Evolutionary conservation across 768 basidiomycete species (phyloP), one percentile per base, ranked within the genome.

Genomic region (Mycena vitilis): DNA sequence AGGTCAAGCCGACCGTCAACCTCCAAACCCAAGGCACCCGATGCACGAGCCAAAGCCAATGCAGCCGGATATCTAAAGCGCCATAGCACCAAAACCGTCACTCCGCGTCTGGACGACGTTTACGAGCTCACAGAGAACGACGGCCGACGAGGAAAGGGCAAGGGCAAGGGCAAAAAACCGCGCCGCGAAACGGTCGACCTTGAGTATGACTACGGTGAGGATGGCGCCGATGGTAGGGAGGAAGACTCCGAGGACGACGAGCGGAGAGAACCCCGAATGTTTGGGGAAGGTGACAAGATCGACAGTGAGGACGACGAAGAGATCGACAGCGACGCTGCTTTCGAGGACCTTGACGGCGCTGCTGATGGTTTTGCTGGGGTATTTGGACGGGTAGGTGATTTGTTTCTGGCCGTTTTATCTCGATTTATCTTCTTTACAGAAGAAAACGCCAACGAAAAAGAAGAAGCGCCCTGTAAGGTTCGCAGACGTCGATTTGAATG

Each of bases 301-400:
- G 89, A 84, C 40, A 88, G 86, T 68, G 88, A 81, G 1, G 92
- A 96, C 70, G 95, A 96, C 74, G 94, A 95, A 74, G 94, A 95
- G 68, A 87, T 95, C 52, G 92, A 94, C 67, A 92, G 90, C 69
- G 95, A 96, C 73, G 90, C 84, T 69, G 95, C 93, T 2, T 93
- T 94, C 67, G 92, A 94, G 68, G 91, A 93, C 75, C 89, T 69
- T 25, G 71, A 72, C 61, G 71, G 87, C 63, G 94, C 94, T 40
- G 90, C 90, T 65, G 94, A 95, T n/a, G 81, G 84, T 4, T 95
- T 90, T 78, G 89, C 88, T 12, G 90, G 88, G 4, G 91, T 91
- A 69, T 87, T 87, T 66, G 80, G 81, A 12, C 72, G 83, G 75
- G 84, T 87, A 76, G 73, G 81, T 68, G 71, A 59, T 34, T 38